Conservation (phyloP, 1,284 basidiomycete genomes). For the Mrakiaceae sp. region DNA sequence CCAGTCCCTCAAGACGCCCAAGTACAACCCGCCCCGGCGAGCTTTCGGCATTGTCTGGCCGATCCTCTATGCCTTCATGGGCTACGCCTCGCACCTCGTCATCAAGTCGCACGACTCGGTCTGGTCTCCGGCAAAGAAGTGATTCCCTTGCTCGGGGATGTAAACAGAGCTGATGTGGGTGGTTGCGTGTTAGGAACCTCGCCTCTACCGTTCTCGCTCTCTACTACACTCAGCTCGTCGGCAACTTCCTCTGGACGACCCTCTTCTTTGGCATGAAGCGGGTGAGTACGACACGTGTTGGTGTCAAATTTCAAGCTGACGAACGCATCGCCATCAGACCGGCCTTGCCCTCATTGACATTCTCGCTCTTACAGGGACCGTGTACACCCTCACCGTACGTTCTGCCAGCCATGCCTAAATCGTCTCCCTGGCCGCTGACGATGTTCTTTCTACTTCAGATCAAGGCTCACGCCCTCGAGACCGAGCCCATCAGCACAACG, state of each 20-base stretch:
- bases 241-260: constrained; percentile 61
- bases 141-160: not conserved
- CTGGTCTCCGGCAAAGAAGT: constrained; percentile 38
- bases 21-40: constrained; percentile 41
- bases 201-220: constrained; percentile 47
- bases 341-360: constrained; percentile 52
- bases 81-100: constrained; percentile 58
- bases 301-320: too few relatives aligned
- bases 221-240: constrained; percentile 57
- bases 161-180: not conserved
- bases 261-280: constrained; percentile 53
- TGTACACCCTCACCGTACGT: constrained; percentile 52
- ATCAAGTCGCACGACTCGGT: constrained; percentile 46
- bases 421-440: not conserved
- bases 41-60: constrained; percentile 54
- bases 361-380: constrained; percentile 47
- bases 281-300: constrained; percentile 26
- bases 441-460: constrained; percentile 23
- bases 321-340: constrained; percentile 32
- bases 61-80: constrained; percentile 47
- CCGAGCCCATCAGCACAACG: constrained; percentile 41
- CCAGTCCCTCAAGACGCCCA: constrained; percentile 38
- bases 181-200: constrained; percentile 33
- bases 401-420: constrained; percentile 1
- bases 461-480: constrained; percentile 44